Evolutionary conservation across 768 basidiomycete species (phyloP).

Genomic region (Psilocybe subaeruginosa): DNA sequence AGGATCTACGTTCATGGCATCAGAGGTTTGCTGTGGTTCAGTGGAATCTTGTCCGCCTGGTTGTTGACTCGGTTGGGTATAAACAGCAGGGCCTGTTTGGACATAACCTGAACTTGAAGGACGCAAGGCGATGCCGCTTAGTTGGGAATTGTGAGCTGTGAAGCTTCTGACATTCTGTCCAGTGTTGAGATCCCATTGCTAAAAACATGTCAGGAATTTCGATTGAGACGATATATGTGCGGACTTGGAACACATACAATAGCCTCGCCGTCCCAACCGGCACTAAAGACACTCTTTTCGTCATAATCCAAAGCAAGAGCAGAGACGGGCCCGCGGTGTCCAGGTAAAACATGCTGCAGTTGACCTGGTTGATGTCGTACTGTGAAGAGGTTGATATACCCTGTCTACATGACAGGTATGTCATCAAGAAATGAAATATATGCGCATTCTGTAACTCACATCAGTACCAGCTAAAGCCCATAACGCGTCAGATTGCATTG

Average conservation of each 20-base stretch:
- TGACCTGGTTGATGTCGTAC: slow-evolving; percentile 91
- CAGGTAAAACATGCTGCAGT: slow-evolving; percentile 69
- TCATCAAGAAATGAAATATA: slow-evolving; percentile 2
- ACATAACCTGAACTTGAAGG: slow-evolving; percentile 52
- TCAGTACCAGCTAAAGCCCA: slow-evolving; percentile 91
- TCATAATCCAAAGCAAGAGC: slow-evolving; percentile 80
- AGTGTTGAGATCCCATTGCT: slow-evolving; percentile 99
- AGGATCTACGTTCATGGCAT: slow-evolving; percentile 18
- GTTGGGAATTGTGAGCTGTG: slow-evolving; percentile 81
- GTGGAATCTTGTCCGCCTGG: slow-evolving; percentile 10
- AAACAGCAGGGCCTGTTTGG: slow-evolving; percentile 25
- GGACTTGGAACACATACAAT: slow-evolving; percentile 53
- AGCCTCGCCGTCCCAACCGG: slow-evolving; percentile 93
- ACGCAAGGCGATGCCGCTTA: slow-evolving; percentile 79
- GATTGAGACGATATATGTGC: background rate
- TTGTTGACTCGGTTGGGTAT: slow-evolving; percentile 15
- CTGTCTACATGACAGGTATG: slow-evolving; percentile 53
- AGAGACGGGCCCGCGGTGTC: slow-evolving; percentile 84
- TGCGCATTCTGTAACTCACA: slow-evolving; percentile 46
- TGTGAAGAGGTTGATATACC: slow-evolving; percentile 92
- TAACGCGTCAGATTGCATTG: slow-evolving; percentile 90
- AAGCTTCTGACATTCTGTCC: slow-evolving; percentile 80
- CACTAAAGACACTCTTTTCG: slow-evolving; percentile 87
- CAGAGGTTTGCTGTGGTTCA: slow-evolving; percentile 1
- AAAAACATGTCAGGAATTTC: slow-evolving; percentile 15